Percentiles rank a stretch among this genome's conserved stretches.
Evolutionary conservation across 2,329 filamentous ascomycete species (phyloP).

Genomic region (Nakataea oryzae): DNA sequence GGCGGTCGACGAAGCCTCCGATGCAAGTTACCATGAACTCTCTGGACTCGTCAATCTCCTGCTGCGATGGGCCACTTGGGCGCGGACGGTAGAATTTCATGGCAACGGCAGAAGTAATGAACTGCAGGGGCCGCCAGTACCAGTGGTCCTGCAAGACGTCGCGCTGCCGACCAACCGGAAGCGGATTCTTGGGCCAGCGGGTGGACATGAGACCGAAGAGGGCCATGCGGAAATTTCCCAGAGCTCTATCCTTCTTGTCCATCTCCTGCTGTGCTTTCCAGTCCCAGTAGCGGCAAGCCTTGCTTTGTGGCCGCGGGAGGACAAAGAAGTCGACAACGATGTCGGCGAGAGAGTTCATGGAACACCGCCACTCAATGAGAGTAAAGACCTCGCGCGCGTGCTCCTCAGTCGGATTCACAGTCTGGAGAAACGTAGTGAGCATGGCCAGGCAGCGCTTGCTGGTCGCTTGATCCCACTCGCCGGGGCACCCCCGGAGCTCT

Average conservation of each 20-base stretch:
- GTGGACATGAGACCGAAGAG: neutral
- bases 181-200: neutral
- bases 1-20: neutral
- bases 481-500: neutral
- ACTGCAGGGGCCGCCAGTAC: conserved; percentile 1
- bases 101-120: neutral
- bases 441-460: neutral
- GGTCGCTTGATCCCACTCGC: conserved; percentile 1
- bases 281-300: conserved; percentile 2
- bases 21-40: neutral
- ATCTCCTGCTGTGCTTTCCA: neutral
- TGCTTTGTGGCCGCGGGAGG: neutral
- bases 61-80: neutral
- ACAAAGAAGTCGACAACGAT: neutral
- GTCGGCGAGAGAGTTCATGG: conserved; percentile 3
- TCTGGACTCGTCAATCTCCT: neutral
- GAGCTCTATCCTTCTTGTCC: neutral
- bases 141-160: neutral
- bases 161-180: neutral
- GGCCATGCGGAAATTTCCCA: neutral
- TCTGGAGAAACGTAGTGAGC: neutral
- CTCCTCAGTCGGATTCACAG: neutral
- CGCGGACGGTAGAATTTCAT: neutral
- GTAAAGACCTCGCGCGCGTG: neutral
- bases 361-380: conserved; percentile 3